These are phyloP conservation scores for Colletotrichum destructivum DNA, from an alignment of 2,329 filamentous ascomycete species.

Conservation along the genomic window DNA sequence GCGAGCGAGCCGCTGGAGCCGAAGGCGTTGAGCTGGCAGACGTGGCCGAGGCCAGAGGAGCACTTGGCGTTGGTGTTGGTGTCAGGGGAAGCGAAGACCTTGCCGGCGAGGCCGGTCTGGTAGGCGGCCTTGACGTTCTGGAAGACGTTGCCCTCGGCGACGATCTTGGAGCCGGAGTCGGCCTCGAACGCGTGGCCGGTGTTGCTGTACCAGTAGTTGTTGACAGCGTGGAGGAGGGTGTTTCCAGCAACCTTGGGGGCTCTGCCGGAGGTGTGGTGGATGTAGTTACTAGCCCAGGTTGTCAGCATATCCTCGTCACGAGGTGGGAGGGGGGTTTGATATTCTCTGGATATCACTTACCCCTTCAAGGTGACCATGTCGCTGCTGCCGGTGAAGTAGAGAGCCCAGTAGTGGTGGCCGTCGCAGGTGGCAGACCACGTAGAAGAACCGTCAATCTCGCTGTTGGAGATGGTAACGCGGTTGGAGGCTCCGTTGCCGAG, in stretches of 20 bases:
- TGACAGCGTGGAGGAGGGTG: slow-evolving; percentile 70
- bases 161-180: slow-evolving; percentile 58
- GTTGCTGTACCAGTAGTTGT: slow-evolving; percentile 68
- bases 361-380: slow-evolving; percentile 71
- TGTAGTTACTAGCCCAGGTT: slow-evolving; percentile 63
- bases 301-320: background rate
- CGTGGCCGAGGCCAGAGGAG: slow-evolving; percentile 61
- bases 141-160: slow-evolving; percentile 71
- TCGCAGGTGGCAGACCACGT: slow-evolving; percentile 71
- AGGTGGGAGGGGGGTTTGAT: background rate
- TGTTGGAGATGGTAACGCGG: slow-evolving; percentile 73
- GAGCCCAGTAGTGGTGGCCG: slow-evolving; percentile 72
- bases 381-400: slow-evolving; percentile 70
- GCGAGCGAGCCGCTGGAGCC: slow-evolving; percentile 56
- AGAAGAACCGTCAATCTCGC: slow-evolving; percentile 69
- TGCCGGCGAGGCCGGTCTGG: slow-evolving; percentile 51
- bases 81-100: slow-evolving; percentile 52
- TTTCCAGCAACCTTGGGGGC: slow-evolving; percentile 71
- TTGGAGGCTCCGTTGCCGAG: slow-evolving; percentile 67
- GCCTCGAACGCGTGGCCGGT: slow-evolving; percentile 71
- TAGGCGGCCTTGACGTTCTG: slow-evolving; percentile 64
- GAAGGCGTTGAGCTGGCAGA: slow-evolving; percentile 66
- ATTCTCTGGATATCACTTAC: background rate
- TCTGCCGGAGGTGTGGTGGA: slow-evolving; percentile 71
- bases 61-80: slow-evolving; percentile 58